Evolutionary conservation across 2,329 filamentous ascomycete species (phyloP).

Genomic region (Clarireedia homoeocarpa): DNA sequence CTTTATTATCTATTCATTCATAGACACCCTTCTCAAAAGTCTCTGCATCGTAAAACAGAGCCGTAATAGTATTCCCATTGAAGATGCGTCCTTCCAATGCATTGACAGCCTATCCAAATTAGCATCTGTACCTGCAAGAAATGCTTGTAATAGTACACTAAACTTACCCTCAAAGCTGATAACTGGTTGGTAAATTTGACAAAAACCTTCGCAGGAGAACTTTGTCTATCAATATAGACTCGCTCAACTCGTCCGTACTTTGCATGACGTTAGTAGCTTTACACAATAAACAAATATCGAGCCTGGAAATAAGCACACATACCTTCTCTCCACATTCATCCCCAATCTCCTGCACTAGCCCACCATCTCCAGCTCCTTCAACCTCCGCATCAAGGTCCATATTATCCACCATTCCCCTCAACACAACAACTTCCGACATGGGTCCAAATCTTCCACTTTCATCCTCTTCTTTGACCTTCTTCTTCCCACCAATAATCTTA

Average conservation of each 20-base stretch:
- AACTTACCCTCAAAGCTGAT: slow-evolving; percentile 71
- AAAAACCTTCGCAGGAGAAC: slow-evolving; percentile 61
- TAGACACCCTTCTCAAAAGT: slow-evolving; percentile 68
- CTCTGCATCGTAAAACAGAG: slow-evolving; percentile 73
- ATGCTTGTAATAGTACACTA: background rate
- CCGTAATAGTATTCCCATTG: slow-evolving; percentile 76
- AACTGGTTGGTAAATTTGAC: slow-evolving; percentile 86
- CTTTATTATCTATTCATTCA: slow-evolving; percentile 26
- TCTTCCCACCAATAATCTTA: slow-evolving; percentile 72
- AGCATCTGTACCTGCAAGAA: slow-evolving; percentile 11
- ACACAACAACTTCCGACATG: slow-evolving; percentile 76
- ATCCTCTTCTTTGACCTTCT: slow-evolving; percentile 31
- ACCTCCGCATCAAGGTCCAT: slow-evolving; percentile 78
- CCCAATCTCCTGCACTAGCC: slow-evolving; percentile 87
- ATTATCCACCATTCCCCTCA: slow-evolving; percentile 78
- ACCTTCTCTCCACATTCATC: slow-evolving; percentile 83
- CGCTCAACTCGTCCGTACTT: slow-evolving; percentile 75
- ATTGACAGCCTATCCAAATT: slow-evolving; percentile 64
- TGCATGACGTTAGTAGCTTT: slow-evolving; percentile 28
- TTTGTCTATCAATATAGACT: slow-evolving; percentile 62
- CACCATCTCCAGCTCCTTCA: slow-evolving; percentile 48
- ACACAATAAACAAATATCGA: slow-evolving; percentile 1
- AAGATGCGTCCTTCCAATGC: slow-evolving; percentile 82
- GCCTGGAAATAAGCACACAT: slow-evolving; percentile 13
- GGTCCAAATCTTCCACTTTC: slow-evolving; percentile 54